Percentiles rank a stretch among this genome's conserved stretches.
Conservation (phyloP, 495 filamentous ascomycete genomes). For the Hypoxylon perforatum region DNA sequence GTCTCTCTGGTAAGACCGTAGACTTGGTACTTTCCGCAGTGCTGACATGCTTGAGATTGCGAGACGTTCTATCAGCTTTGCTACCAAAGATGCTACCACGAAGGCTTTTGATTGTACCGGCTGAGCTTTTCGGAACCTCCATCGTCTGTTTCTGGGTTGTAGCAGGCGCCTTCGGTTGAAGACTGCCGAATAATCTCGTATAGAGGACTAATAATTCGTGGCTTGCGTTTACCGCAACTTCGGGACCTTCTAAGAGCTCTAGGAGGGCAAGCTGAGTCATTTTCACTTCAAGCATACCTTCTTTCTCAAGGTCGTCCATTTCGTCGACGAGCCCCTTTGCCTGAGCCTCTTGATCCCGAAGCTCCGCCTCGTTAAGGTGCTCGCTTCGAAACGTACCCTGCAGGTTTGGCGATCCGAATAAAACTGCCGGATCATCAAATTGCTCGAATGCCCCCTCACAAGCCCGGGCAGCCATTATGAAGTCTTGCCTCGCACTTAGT, state of each 20-base stretch:
- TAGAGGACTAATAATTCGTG: constrained; percentile 87
- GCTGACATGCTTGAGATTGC: constrained; percentile 44
- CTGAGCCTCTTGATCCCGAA: constrained; percentile 47
- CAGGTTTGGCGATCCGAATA: constrained; percentile 61
- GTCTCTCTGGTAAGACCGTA: constrained; percentile 47
- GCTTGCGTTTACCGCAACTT: constrained; percentile 83
- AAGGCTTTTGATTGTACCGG: constrained; percentile 76
- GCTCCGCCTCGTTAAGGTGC: constrained; percentile 62
- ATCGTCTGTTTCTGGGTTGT: constrained; percentile 44
- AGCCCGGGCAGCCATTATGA: constrained; percentile 77
- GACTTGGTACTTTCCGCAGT: constrained; percentile 43
- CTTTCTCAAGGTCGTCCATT: constrained; percentile 81
- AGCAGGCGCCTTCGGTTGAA: constrained; percentile 50
- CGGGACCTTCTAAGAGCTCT: constrained; percentile 83
- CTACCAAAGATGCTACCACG: constrained; percentile 80
- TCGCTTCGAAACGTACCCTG: constrained; percentile 63
- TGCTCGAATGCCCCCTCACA: constrained; percentile 93
- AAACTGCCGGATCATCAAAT: constrained; percentile 70
- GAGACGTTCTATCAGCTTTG: constrained; percentile 52
- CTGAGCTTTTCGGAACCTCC: constrained; percentile 73
- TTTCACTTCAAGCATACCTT: constrained; percentile 85
- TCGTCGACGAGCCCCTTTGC: constrained; percentile 70
- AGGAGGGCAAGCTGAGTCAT: constrained; percentile 91
- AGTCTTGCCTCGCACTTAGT: constrained; percentile 87
- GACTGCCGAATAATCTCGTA: constrained; percentile 75